These are phyloP conservation scores for Erysimum cheiranthoides DNA, from an alignment of 345 rosid species.

Conservation along the genomic window DNA sequence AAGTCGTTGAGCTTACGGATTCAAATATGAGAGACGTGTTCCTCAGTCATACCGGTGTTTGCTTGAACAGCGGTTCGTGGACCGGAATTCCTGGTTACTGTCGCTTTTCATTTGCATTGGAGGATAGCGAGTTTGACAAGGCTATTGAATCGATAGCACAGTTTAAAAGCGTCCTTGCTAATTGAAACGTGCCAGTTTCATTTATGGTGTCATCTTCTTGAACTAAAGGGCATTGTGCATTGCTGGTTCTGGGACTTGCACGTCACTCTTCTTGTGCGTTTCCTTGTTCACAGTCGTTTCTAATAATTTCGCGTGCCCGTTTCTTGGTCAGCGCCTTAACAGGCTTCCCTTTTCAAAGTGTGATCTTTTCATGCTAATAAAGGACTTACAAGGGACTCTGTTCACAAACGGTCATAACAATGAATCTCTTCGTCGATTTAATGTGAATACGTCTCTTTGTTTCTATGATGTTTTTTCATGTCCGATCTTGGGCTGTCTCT, in stretches of 20 bases:
- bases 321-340: constrained; percentile 6
- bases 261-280: not conserved
- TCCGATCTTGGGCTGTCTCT: not conserved
- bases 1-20: constrained; percentile 65
- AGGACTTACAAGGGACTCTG: not conserved
- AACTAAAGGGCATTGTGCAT: not conserved
- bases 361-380: constrained; percentile 26
- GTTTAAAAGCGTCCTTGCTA: constrained; percentile 52
- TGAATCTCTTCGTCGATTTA: not conserved
- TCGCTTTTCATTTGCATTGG: constrained; percentile 81
- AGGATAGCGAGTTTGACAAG: constrained; percentile 68
- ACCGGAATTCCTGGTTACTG: constrained; percentile 92
- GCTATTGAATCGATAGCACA: constrained; percentile 70
- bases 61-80: constrained; percentile 85
- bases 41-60: constrained; percentile 69
- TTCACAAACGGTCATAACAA: not conserved
- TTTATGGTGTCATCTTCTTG: not conserved
- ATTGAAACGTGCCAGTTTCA: constrained; percentile 16
- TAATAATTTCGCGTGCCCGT: constrained; percentile 20
- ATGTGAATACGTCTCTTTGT: constrained; percentile 8
- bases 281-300: constrained; percentile 24
- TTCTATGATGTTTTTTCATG: not conserved
- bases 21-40: constrained; percentile 77
- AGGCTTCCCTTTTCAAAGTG: not conserved
- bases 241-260: not conserved